Conservation (phyloP, 176 grass and related monocot genomes). For the sorghum (Sorghum bicolor) region DNA sequence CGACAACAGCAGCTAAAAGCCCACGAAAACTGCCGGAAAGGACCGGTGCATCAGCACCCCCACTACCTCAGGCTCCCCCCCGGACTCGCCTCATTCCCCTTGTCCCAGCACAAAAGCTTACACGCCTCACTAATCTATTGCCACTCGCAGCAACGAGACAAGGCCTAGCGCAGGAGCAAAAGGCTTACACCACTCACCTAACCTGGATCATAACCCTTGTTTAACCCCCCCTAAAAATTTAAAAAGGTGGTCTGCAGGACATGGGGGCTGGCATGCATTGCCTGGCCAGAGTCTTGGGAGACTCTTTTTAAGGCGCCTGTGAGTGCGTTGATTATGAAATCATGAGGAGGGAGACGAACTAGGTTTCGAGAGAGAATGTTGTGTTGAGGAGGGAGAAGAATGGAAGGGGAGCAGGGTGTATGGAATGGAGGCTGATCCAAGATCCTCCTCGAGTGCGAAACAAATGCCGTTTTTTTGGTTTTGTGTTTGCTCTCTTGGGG, state of each 20-base stretch:
- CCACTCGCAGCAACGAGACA: slow-evolving; percentile 27
- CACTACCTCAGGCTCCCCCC: slow-evolving; percentile 37
- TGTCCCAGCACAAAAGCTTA: slow-evolving; percentile 38
- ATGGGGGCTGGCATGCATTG: slow-evolving; percentile 16
- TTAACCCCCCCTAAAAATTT: neutral
- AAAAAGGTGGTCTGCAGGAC: slow-evolving; percentile 22
- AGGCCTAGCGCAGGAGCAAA: slow-evolving; percentile 15
- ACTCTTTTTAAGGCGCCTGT: slow-evolving; percentile 22
- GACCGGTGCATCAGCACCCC: slow-evolving; percentile 25
- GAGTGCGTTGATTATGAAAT: slow-evolving; percentile 38
- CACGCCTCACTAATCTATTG: slow-evolving; percentile 22
- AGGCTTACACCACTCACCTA: slow-evolving; percentile 31
- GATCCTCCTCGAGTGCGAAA: slow-evolving; percentile 25
- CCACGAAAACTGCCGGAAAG: slow-evolving; percentile 10
- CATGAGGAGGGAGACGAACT: neutral
- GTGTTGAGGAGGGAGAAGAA: neutral
- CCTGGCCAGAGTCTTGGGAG: neutral
- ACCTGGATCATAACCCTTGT: slow-evolving; percentile 21
- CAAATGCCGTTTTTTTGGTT: neutral
- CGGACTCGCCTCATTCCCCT: slow-evolving; percentile 3
- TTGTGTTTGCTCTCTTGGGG: neutral
- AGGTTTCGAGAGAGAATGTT: neutral
- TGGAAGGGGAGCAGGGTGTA: slow-evolving; percentile 23
- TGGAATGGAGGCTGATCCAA: slow-evolving; percentile 58
- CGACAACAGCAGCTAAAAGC: neutral